Evolutionary conservation across 768 basidiomycete genomes (phyloP).

Genomic region (Lactifluus pinguis): DNA sequence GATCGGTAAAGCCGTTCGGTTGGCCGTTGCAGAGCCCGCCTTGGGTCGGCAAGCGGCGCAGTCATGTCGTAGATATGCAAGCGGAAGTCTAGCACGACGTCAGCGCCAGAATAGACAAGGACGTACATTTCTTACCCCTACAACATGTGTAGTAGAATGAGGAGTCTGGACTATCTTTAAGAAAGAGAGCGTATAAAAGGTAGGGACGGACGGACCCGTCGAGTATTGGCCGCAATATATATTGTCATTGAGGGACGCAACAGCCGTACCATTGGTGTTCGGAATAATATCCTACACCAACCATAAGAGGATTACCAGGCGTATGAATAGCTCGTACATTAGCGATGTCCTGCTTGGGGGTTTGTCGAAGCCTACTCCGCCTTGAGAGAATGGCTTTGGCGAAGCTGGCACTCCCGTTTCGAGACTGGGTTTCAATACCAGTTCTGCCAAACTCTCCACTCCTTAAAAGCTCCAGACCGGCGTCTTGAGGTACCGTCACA

Average conservation of each 20-base stretch:
- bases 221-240: slow-evolving; percentile 85
- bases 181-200: not conserved
- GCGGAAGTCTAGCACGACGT: slow-evolving; percentile 57
- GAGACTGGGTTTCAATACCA: slow-evolving; percentile 38
- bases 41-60: slow-evolving; percentile 32
- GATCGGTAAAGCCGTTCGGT: slow-evolving; percentile 15
- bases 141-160: slow-evolving; percentile 92
- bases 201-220: slow-evolving; percentile 35
- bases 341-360: slow-evolving; percentile 43
- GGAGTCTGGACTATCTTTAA: slow-evolving; percentile 44
- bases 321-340: slow-evolving; percentile 35
- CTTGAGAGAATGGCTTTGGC: slow-evolving; percentile 40
- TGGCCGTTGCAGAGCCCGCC: slow-evolving; percentile 6
- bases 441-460: slow-evolving; percentile 77
- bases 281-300: slow-evolving; percentile 57
- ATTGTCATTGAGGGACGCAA: slow-evolving; percentile 62
- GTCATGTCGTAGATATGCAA: slow-evolving; percentile 82
- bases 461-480: slow-evolving; percentile 55
- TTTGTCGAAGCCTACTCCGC: slow-evolving; percentile 18
- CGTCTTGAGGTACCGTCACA: slow-evolving; percentile 50
- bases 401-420: slow-evolving; percentile 38
- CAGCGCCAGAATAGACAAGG: not conserved
- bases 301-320: not conserved
- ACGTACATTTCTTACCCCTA: slow-evolving; percentile 42
- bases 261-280: slow-evolving; percentile 71